phyloP scores from a whole-genome alignment of 495 filamentous ascomycete genomes.

The Choiromyces venosus region DNA sequence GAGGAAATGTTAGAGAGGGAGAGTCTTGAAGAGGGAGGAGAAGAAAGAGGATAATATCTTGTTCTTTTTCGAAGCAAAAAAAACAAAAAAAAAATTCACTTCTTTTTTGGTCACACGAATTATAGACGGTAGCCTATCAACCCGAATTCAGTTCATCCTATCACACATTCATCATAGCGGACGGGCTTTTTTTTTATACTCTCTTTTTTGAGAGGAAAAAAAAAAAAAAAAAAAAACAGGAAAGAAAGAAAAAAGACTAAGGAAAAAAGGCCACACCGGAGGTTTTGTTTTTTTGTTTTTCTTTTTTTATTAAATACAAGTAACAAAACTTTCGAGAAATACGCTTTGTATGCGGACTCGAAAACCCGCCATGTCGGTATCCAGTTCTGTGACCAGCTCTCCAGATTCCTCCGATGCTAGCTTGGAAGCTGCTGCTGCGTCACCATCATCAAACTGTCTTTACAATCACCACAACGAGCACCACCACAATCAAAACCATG shows the following conservation, averaged over 20 bases:
- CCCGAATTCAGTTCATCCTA: not conserved
- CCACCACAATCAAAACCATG: not conserved
- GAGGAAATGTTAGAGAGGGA: not conserved
- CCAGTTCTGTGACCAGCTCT: not conserved
- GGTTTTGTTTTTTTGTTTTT: not conserved
- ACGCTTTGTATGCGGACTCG: not conserved
- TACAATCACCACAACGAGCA: not conserved
- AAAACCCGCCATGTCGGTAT: not conserved
- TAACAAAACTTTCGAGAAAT: not conserved
- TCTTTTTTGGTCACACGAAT: not conserved
- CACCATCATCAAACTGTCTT: not conserved
- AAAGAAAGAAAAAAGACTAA: not conserved
- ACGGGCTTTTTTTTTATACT: not conserved
- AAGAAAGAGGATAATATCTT: not conserved
- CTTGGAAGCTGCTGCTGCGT: not conserved
- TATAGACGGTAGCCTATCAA: not conserved
- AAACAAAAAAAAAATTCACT: not conserved
- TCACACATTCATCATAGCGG: not conserved
- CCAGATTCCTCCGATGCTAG: not conserved
- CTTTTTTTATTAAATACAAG: not conserved
- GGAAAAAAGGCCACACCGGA: too few relatives aligned
- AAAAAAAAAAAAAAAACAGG: not conserved
- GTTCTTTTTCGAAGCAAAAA: not conserved
- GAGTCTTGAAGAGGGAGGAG: not conserved
- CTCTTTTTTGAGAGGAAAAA: not conserved